Percentiles rank a stretch among this genome's conserved stretches.
Conservation (phyloP, 116 monocot species). For the Thalassia testudinum region DNA sequence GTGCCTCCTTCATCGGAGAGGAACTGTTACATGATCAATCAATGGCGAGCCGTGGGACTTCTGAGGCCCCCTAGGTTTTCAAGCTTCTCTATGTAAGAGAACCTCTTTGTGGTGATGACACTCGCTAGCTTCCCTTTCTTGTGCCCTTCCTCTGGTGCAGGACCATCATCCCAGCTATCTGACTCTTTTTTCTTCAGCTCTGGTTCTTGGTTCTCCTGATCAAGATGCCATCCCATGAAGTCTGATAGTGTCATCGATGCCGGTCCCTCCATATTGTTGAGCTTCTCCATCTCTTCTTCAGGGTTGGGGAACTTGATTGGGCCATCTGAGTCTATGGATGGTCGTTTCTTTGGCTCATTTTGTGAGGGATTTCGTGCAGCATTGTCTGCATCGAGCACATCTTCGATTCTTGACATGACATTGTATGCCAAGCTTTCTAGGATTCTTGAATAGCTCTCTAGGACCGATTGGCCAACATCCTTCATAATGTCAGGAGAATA, state of each 20-base stretch:
- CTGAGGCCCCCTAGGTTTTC: conserved; percentile 38
- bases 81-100: conserved; percentile 44
- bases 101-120: conserved; percentile 35
- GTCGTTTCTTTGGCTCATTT: conserved; percentile 5
- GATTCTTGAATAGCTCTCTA: conserved; percentile 82
- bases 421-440: conserved; percentile 62
- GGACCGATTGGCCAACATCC: conserved; percentile 69
- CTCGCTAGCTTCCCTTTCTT: conserved; percentile 20
- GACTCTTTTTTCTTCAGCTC: conserved; percentile 13
- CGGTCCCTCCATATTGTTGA: conserved; percentile 31
- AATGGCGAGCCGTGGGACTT: conserved; percentile 34
- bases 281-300: conserved; percentile 48
- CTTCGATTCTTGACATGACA: conserved; percentile 61
- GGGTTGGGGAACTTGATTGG: conserved; percentile 21
- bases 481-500: conserved; percentile 1
- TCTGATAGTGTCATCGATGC: conserved; percentile 47
- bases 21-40: neutral
- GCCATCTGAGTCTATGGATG: conserved; percentile 1
- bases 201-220: conserved; percentile 26
- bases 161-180: neutral
- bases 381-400: conserved; percentile 47
- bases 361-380: conserved; percentile 17
- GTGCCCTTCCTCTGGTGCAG: neutral
- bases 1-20: too few species aligned
- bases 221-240: conserved; percentile 48